These are phyloP conservation scores for Fonsecaea nubica DNA, from an alignment of 2,329 filamentous ascomycete genomes.

Conservation along the genomic window DNA sequence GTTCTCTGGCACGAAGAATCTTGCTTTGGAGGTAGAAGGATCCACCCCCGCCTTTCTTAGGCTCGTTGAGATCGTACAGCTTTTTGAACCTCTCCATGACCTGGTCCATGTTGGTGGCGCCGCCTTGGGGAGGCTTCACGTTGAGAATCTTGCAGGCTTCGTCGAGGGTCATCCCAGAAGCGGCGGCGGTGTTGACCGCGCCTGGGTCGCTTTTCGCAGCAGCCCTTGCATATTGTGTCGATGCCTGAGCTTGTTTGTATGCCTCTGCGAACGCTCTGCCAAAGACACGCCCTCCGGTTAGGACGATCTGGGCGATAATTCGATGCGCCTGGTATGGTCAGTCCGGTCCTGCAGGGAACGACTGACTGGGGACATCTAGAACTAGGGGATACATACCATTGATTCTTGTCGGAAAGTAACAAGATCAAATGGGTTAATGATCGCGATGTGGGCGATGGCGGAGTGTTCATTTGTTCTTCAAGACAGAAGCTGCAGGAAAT, in stretches of 20 bases:
- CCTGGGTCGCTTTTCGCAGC: constrained; percentile 63
- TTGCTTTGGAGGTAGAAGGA: constrained; percentile 99
- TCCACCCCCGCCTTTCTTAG: constrained; percentile 77
- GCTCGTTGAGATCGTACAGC: constrained; percentile 92
- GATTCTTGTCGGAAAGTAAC: constrained; percentile 7
- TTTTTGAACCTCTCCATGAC: constrained; percentile 90
- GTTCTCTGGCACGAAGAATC: constrained; percentile 85
- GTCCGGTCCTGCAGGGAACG: constrained; percentile 7
- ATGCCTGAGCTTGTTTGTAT: constrained; percentile 91
- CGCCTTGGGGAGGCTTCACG: constrained; percentile 83
- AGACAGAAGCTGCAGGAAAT: constrained; percentile 28
- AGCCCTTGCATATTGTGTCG: constrained; percentile 79
- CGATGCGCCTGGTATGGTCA: constrained; percentile 76
- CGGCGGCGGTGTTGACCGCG: constrained; percentile 61
- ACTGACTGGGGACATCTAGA: background rate
- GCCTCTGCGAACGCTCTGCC: constrained; percentile 92
- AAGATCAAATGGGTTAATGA: constrained; percentile 8
- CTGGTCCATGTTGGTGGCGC: constrained; percentile 77
- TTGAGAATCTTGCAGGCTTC: constrained; percentile 98
- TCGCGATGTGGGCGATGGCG: constrained; percentile 15
- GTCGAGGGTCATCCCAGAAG: constrained; percentile 84
- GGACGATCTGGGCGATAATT: constrained; percentile 89
- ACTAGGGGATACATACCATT: constrained; percentile 24
- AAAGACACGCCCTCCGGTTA: constrained; percentile 89
- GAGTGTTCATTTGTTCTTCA: background rate